A percentile compares a stretch with the other conserved stretches of the same genome.
phyloP scores from a whole-genome alignment of 331 rosid genomes.

The Malus hybrid region DNA sequence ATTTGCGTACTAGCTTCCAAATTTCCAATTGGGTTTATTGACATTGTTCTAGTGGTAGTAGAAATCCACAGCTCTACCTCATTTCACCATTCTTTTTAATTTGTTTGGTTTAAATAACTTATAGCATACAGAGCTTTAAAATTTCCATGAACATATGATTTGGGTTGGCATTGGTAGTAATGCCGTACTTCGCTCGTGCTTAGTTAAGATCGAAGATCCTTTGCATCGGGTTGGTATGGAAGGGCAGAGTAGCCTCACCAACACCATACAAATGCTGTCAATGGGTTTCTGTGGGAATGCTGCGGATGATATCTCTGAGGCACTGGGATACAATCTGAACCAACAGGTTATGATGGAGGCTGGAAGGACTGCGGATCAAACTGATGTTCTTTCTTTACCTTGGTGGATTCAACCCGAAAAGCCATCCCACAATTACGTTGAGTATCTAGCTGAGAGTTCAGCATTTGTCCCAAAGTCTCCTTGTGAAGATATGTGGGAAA shows the following conservation, averaged over 20 bases:
- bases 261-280: constrained; percentile 15
- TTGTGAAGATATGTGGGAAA: constrained; percentile 31
- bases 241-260: constrained; percentile 29
- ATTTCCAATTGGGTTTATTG: background rate
- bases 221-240: constrained; percentile 31
- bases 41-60: background rate
- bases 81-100: background rate
- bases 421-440: constrained; percentile 33
- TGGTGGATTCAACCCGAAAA: constrained; percentile 36
- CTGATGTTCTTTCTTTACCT: constrained; percentile 13
- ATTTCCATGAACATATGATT: background rate
- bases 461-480: constrained; percentile 27
- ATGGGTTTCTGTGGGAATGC: constrained; percentile 15
- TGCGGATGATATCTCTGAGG: constrained; percentile 19
- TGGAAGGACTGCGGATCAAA: constrained; percentile 24
- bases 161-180: background rate
- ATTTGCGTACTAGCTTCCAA: background rate
- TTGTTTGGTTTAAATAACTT: background rate
- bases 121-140: background rate
- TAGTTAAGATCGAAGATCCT: constrained; percentile 2
- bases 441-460: constrained; percentile 50
- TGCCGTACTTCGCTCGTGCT: constrained; percentile 7
- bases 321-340: constrained; percentile 23
- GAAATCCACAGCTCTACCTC: background rate
- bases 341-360: constrained; percentile 14